A percentile compares a stretch with the other conserved stretches of the same genome.
Conservation (phyloP, 768 basidiomycete genomes). For the Mycena vulgaris region DNA sequence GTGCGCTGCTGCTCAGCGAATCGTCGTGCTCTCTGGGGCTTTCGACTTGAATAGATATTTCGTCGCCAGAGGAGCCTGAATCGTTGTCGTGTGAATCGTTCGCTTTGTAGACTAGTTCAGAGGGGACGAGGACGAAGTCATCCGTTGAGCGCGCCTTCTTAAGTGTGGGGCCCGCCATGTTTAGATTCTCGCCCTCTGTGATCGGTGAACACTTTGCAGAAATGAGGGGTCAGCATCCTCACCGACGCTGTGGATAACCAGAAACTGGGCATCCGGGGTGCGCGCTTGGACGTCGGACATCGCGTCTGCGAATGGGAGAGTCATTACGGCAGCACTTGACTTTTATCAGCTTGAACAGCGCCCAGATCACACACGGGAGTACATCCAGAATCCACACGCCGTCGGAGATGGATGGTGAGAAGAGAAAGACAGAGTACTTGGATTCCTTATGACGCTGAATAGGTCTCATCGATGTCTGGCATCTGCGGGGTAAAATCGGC, state of each 20-base stretch:
- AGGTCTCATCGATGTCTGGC: not conserved
- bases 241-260: conserved; percentile 15
- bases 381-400: not conserved
- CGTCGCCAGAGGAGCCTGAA: conserved; percentile 15
- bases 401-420: not conserved
- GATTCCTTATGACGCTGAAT: not conserved
- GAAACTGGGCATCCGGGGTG: too few relatives aligned
- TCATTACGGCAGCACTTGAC: not conserved
- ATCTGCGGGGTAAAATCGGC: not conserved
- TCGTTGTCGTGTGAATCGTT: not conserved
- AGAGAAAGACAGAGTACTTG: not conserved
- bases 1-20: conserved; percentile 32
- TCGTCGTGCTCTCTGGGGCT: conserved; percentile 12
- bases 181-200: not conserved
- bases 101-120: not conserved
- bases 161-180: not conserved
- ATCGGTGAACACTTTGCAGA: not conserved
- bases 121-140: not conserved
- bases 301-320: not conserved
- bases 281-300: not conserved
- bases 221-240: not conserved
- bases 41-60: conserved; percentile 32
- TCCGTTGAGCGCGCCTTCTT: not conserved
- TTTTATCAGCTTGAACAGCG: not conserved
- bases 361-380: not conserved